Evolutionary conservation across 352 stramenopile species (phyloP), one percentile per base, ranked within the genome.

Genomic region (Phytopythium mirpurense): DNA sequence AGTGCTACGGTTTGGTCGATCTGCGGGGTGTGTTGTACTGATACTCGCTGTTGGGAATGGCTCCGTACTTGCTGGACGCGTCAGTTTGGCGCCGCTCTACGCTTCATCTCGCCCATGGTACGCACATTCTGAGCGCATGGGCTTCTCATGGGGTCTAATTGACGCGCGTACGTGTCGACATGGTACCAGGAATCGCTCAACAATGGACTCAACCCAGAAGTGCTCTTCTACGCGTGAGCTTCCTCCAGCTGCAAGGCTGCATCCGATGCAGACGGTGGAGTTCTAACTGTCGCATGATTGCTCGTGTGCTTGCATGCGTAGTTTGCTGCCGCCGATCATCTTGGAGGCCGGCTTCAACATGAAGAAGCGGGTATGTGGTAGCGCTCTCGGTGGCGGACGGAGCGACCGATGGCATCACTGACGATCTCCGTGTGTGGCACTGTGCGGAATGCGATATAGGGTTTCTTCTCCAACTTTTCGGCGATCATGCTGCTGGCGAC

Each of bases 381-480:
- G n/a, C n/a, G 18, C 19, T 23, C 2, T 11, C 19, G n/a, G 16
- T 14, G 6, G 35, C 18, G 21, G 14, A n/a, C 2, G 1, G 7
- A n/a, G 7, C 3, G 34, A n/a, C n/a, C 34, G n/a, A 41, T 41
- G 35, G 2, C 5, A 10, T 19, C 19, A 12, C 27, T 35, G 7
- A 37, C 43, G 7, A 54, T n/a, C n/a, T n/a, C n/a, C n/a, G n/a
- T n/a, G n/a, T n/a, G n/a, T n/a, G n/a, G n/a, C n/a, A n/a, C n/a
- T n/a, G n/a, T n/a, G n/a, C n/a, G n/a, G n/a, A n/a, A n/a, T n/a
- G n/a, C n/a, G n/a, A n/a, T n/a, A n/a, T 35, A 93, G 80, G 83
- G 83, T 19, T 94, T 94, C 60, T 94, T 94, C 44, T 77, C 80
- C 48, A 94, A 94, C 38, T 94, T 94, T 29, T 90, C 81, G 35